phyloP scores from a whole-genome alignment of 176 grass and related monocot species.

The Avena eriantha region DNA sequence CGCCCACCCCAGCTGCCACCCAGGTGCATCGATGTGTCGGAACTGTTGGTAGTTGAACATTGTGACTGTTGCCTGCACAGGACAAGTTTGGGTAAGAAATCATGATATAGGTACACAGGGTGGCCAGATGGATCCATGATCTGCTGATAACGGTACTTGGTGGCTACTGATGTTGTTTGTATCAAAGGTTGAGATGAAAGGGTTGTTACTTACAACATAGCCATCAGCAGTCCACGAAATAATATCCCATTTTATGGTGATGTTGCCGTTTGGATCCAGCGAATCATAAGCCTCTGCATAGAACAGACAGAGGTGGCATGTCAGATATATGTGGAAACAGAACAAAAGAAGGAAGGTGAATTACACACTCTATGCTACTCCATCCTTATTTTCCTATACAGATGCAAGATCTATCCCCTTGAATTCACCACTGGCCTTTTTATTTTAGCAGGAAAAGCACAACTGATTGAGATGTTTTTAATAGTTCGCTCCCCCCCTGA shows the following conservation, averaged over 20 bases:
- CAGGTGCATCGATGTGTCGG: constrained; percentile 75
- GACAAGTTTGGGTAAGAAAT: constrained; percentile 27
- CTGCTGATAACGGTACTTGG: constrained; percentile 1
- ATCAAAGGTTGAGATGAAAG: constrained; percentile 20
- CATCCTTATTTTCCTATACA: background rate
- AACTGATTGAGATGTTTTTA: constrained; percentile 9
- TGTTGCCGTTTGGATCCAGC: constrained; percentile 82
- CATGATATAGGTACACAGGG: constrained; percentile 10
- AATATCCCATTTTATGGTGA: constrained; percentile 94
- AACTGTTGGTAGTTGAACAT: constrained; percentile 90
- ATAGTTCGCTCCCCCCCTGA: background rate
- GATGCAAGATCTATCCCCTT: constrained; percentile 23
- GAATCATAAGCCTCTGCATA: constrained; percentile 85
- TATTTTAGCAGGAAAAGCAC: background rate
- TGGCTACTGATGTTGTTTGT: background rate
- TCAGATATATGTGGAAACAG: constrained; percentile 41
- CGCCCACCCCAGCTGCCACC: constrained; percentile 83
- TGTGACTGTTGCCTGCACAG: constrained; percentile 71
- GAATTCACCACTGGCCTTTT: background rate
- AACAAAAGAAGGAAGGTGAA: constrained; percentile 10
- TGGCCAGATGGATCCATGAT: background rate
- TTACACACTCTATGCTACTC: background rate
- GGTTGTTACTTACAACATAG: constrained; percentile 82
- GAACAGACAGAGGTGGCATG: constrained; percentile 25
- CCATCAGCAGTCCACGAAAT: constrained; percentile 93